Conservation (phyloP, 2,329 filamentous ascomycete species). For the Colletotrichum agaves region DNA sequence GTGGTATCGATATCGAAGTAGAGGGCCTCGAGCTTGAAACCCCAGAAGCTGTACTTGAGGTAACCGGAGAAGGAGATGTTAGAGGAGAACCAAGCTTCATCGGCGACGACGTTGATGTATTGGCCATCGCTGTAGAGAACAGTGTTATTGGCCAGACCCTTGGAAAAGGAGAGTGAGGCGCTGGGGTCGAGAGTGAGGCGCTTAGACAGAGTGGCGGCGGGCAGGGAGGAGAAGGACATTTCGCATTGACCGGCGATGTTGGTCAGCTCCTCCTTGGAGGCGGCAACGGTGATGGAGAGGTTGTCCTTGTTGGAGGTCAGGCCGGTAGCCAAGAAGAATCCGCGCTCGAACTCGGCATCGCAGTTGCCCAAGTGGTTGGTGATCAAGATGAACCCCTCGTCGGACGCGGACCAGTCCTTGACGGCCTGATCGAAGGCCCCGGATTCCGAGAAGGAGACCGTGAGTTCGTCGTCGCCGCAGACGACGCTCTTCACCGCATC, state of each 20-base stretch:
- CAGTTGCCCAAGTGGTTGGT: slow-evolving; percentile 56
- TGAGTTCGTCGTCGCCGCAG: slow-evolving; percentile 33
- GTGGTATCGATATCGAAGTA: slow-evolving; percentile 55
- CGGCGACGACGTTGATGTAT: slow-evolving; percentile 49
- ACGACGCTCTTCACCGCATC: slow-evolving; percentile 36
- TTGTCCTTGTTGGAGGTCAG: slow-evolving; percentile 43
- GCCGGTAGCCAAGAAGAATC: slow-evolving; percentile 49
- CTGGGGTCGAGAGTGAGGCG: slow-evolving; percentile 44
- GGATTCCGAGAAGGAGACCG: slow-evolving; percentile 38
- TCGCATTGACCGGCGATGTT: slow-evolving; percentile 46
- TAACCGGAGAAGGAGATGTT: slow-evolving; percentile 54
- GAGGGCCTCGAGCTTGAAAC: slow-evolving; percentile 47
- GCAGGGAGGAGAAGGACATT: slow-evolving; percentile 43
- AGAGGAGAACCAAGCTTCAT: slow-evolving; percentile 48
- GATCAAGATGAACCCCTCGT: slow-evolving; percentile 49
- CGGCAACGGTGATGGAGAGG: slow-evolving; percentile 46
- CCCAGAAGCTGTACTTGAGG: slow-evolving; percentile 52
- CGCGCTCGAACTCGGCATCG: slow-evolving; percentile 51
- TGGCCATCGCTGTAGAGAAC: slow-evolving; percentile 44
- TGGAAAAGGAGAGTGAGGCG: slow-evolving; percentile 38
- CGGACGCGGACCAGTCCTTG: slow-evolving; percentile 35
- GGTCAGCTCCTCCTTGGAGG: slow-evolving; percentile 46
- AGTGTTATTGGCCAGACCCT: slow-evolving; percentile 42
- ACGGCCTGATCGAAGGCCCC: slow-evolving; percentile 38
- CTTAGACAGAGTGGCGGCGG: slow-evolving; percentile 40